Evolutionary conservation across 306 rosid genomes (phyloP).

Genomic region (Lathyrus oleraceus): DNA sequence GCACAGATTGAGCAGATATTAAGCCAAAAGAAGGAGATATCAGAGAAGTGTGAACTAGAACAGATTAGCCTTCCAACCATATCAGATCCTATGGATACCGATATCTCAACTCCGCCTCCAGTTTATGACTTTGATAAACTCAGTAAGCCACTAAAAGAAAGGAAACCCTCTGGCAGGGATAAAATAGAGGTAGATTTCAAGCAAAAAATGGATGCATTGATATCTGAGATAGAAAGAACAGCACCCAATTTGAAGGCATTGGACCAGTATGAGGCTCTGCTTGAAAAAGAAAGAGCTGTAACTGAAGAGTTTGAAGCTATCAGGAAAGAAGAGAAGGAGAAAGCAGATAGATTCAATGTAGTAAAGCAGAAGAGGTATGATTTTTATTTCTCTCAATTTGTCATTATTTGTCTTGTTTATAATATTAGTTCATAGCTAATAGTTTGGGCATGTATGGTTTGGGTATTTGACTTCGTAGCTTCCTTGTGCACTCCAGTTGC

Average conservation of each 20-base stretch:
- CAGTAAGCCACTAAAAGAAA: slow-evolving; percentile 66
- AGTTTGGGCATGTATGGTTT: slow-evolving; percentile 15
- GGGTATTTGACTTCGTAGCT: not conserved
- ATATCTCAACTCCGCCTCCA: slow-evolving; percentile 60
- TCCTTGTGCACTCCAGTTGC: not conserved
- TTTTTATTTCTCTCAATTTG: slow-evolving; percentile 22
- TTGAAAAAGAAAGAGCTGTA: slow-evolving; percentile 80
- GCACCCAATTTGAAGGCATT: slow-evolving; percentile 98
- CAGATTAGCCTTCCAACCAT: slow-evolving; percentile 71
- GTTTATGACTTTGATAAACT: slow-evolving; percentile 71
- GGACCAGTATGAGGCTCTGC: slow-evolving; percentile 90
- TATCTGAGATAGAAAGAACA: slow-evolving; percentile 88
- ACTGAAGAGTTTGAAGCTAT: slow-evolving; percentile 87
- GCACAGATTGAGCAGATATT: slow-evolving; percentile 73
- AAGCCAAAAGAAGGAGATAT: slow-evolving; percentile 77
- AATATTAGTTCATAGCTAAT: not conserved
- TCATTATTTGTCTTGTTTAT: slow-evolving; percentile 13
- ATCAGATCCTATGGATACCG: slow-evolving; percentile 88
- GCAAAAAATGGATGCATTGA: slow-evolving; percentile 71
- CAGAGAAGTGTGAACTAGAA: slow-evolving; percentile 86
- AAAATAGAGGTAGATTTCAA: slow-evolving; percentile 77
- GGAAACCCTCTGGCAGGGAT: slow-evolving; percentile 65
- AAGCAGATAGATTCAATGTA: slow-evolving; percentile 66
- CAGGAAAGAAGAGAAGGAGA: slow-evolving; percentile 84
- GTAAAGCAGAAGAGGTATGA: slow-evolving; percentile 80